Evolutionary conservation across 2,329 filamentous ascomycete species (phyloP), one percentile per base, ranked within the genome.

Genomic region (Alternaria sp.): DNA sequence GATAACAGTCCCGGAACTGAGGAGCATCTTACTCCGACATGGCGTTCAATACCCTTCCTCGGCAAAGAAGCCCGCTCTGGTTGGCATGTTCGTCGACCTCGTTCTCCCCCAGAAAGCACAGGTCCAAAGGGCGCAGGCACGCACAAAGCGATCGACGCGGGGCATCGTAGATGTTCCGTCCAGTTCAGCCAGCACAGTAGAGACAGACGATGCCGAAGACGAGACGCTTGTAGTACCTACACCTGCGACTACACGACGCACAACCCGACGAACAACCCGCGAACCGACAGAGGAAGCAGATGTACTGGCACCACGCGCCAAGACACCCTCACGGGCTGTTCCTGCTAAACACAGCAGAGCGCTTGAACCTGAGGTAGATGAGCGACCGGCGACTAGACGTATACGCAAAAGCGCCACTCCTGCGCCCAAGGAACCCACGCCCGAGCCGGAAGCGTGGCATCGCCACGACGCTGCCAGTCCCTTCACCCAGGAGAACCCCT

Each of bases 401-500:
- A 79, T 71, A 56, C 80, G 76, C 41, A 76, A 76, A 66, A 81
- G 76, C 40, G 74, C 74, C 11, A 74, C 79, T 5, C 74, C 80
- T 7, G 76, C 69, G 18, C 64, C 81, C 18, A 86, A 85, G 64
- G 72, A 80, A 10, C 81, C 84, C 44, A 76, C 79, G 18, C 72
- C 75, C 3, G 78, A 81, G 12, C 88, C 91, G 60, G 84, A 85
- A 52, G 78, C 82, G 54, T 79, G 77, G 70, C 72, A 74, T 57
- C 69, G 68, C n/a, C 64, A 73, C 27, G 74, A 71, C 9, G 84
- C 85, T 7, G 85, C 86, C 34, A 90, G 85, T 71, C 90, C 91
- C 32, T 98, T 98, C 78, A 93, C 91, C 2, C 86, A 90, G 68
- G 93, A 97, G 55, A 98, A 98, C 72, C 94, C 94, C 0, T 98